A percentile compares a stretch with the other conserved stretches of the same genome.
These are phyloP conservation scores for Apiotrichum domesticum DNA, from an alignment of 1,284 basidiomycete species.

Conservation along the genomic window DNA sequence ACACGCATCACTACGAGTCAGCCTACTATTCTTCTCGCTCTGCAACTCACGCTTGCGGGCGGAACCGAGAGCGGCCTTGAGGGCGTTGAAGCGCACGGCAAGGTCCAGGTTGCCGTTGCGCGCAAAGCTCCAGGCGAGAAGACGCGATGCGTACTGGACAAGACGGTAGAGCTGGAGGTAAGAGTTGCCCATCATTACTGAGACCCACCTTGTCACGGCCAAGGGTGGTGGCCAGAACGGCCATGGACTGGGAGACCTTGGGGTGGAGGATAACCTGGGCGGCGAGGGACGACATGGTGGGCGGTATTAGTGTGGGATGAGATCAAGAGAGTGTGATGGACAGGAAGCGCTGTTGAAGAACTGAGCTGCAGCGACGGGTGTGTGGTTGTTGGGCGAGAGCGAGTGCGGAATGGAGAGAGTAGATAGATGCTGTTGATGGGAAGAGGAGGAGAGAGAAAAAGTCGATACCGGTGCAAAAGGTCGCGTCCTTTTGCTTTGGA, in stretches of 20 bases:
- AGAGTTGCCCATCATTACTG: slow-evolving; percentile 59
- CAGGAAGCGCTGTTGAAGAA: too few species aligned
- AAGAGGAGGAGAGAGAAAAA: neutral
- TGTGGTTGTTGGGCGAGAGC: neutral
- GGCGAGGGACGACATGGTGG: slow-evolving; percentile 47
- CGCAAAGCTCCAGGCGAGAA: slow-evolving; percentile 77
- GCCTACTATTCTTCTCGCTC: neutral
- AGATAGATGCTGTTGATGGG: too few species aligned
- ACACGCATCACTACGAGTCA: slow-evolving; percentile 69
- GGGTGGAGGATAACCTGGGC: slow-evolving; percentile 81
- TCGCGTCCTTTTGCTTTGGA: too few species aligned
- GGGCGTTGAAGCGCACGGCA: slow-evolving; percentile 66
- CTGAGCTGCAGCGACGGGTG: too few species aligned
- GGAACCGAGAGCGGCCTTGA: slow-evolving; percentile 70
- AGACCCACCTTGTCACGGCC: slow-evolving; percentile 75
- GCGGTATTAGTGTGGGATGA: slow-evolving; percentile 5
- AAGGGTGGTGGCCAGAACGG: slow-evolving; percentile 69
- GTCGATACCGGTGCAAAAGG: neutral
- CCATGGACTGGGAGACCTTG: slow-evolving; percentile 65
- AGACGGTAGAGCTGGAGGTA: slow-evolving; percentile 69
- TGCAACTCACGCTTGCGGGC: slow-evolving; percentile 65
- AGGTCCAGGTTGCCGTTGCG: slow-evolving; percentile 59
- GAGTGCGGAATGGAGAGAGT: neutral
- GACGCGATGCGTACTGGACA: slow-evolving; percentile 84
- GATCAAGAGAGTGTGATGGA: slow-evolving; percentile 18